Percentiles rank a stretch among this genome's conserved stretches.
These are phyloP conservation scores for Populus euphratica DNA, from an alignment of 345 rosid species.

Conservation along the genomic window DNA sequence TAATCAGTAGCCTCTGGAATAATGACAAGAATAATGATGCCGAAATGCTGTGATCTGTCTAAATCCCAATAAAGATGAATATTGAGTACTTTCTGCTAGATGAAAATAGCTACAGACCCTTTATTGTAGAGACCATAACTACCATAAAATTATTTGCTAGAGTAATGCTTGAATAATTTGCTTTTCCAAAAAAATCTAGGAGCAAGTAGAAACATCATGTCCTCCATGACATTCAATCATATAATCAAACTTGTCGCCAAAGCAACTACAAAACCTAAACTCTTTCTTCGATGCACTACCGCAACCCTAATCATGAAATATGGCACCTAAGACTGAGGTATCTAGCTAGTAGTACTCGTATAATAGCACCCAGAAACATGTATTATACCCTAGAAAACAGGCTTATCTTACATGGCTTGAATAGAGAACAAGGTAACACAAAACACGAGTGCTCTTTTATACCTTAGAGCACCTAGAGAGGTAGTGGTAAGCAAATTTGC, in stretches of 20 bases:
- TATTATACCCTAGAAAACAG: neutral
- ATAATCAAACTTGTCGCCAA: too few relatives aligned
- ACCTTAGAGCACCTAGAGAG: slow-evolving; percentile 78
- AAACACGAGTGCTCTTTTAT: neutral
- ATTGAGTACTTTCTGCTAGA: neutral
- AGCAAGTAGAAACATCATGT: neutral
- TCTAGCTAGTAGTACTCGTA: neutral
- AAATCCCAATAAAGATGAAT: neutral
- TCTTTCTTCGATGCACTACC: neutral
- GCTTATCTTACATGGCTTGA: neutral
- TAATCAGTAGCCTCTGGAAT: neutral
- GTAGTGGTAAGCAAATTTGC: slow-evolving; percentile 81
- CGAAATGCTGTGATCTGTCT: neutral
- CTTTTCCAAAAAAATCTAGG: neutral
- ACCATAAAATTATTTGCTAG: neutral
- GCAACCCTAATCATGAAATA: neutral
- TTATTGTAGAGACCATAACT: neutral
- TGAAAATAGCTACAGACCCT: neutral
- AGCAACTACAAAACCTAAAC: neutral
- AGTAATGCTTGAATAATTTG: neutral
- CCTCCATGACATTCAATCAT: neutral
- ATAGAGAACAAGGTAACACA: neutral
- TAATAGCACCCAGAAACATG: neutral
- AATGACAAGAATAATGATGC: neutral
- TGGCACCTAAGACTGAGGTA: neutral